Evolutionary conservation across 371 early-diverging fungal genomes (phyloP), one percentile per base, ranked within the genome.

Genomic region (Rhizopus stolonifer): DNA sequence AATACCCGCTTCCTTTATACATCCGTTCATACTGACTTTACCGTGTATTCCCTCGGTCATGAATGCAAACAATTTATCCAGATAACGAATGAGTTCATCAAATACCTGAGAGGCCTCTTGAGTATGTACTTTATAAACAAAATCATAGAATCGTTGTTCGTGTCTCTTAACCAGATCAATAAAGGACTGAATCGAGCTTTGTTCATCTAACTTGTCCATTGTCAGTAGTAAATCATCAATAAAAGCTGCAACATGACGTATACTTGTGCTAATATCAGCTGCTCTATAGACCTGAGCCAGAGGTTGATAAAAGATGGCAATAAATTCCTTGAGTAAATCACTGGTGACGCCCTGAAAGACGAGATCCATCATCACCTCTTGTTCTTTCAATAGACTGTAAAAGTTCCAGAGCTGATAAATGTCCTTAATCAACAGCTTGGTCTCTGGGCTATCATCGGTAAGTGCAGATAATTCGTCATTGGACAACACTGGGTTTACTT

Each of bases 221-320:
- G 31, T 29, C 31, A 29, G 31, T 10, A 86, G 65, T 39, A 86
- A 55, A 54, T 86, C 85, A 32, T 84, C 83, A 6, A 76, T 63
- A 57, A 86, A 86, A 10, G 59, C 61, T 18, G 77, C 61, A 6
- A 83, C 61, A 36, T 86, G 82, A 45, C 77, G 64, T 29, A 86
- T 62, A 13, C 79, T 81, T 15, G 81, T 84, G 2, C 81, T 73
- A 22, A 86, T 81, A 60, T 84, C 83, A 9, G 87, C 87, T 3
- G 82, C 77, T 60, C 80, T 82, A 64, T 86, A 86, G 3, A 86
- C 82, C 52, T 82, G 67, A 7, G 83, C 82, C 31, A 86, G 52
- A 1, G 87, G 87, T 44, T 81, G 72, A 54, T 86, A 86, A 48
- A 86, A 84, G 8, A 84, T 78, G 1, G 84, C 56, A 36, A 86